A percentile compares a stretch with the other conserved stretches of the same genome.
These are phyloP conservation scores for Trichoderma oligosporum DNA, from an alignment of 2,329 filamentous ascomycete species.

Conservation along the genomic window DNA sequence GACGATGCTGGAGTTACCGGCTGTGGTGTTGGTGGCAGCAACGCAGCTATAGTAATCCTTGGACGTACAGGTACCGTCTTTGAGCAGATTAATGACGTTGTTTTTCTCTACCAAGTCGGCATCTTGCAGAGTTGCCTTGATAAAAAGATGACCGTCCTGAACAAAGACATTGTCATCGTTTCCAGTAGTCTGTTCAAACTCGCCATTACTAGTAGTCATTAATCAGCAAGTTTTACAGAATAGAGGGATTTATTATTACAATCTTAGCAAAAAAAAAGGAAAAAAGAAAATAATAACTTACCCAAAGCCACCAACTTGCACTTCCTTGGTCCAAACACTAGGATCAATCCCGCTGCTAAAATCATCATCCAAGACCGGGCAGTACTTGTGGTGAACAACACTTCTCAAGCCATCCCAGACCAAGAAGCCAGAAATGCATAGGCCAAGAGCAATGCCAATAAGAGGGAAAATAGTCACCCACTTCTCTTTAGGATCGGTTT, in stretches of 20 bases:
- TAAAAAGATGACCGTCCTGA: slow-evolving; percentile 63
- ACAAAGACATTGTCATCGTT: slow-evolving; percentile 72
- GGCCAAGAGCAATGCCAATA: slow-evolving; percentile 64
- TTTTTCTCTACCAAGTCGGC: slow-evolving; percentile 60
- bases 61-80: slow-evolving; percentile 65
- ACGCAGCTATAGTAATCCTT: slow-evolving; percentile 56
- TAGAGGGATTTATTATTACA: not conserved
- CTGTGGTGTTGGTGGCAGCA: slow-evolving; percentile 66
- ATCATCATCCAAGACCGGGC: slow-evolving; percentile 61
- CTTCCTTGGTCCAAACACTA: slow-evolving; percentile 68
- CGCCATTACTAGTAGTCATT: slow-evolving; percentile 58
- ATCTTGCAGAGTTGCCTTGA: slow-evolving; percentile 76
- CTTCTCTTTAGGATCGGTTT: slow-evolving; percentile 73
- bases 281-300: slow-evolving; percentile 42
- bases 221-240: slow-evolving; percentile 5
- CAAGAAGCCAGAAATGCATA: slow-evolving; percentile 65
- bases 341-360: slow-evolving; percentile 58
- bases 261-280: not conserved
- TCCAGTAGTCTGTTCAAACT: slow-evolving; percentile 74
- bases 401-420: slow-evolving; percentile 70
- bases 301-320: slow-evolving; percentile 73
- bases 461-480: slow-evolving; percentile 81
- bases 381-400: slow-evolving; percentile 73
- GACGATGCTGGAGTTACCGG: slow-evolving; percentile 67
- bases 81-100: slow-evolving; percentile 63